Evolutionary conservation across 164 flowering plant genomes (phyloP).

Genomic region (Buxus sempervirens): DNA sequence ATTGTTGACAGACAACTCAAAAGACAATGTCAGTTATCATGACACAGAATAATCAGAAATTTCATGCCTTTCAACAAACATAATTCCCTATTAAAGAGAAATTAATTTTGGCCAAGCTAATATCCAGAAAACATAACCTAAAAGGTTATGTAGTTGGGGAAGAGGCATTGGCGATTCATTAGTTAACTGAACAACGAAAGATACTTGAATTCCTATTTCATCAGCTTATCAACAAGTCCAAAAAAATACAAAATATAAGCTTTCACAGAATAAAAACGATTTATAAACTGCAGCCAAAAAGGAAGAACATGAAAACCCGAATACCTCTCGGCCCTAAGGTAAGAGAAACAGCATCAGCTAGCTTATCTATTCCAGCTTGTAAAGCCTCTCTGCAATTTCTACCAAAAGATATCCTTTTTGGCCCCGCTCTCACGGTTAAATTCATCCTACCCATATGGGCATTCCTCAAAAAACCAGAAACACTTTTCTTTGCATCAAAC

Average conservation of each 20-base stretch:
- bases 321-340: constrained; percentile 93
- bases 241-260: too few relatives aligned
- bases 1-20: too few relatives aligned
- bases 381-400: constrained; percentile 61
- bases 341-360: constrained; percentile 93
- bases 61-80: too few relatives aligned
- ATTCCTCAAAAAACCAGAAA: constrained; percentile 1
- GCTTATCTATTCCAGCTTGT: constrained; percentile 79
- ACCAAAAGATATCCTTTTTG: constrained; percentile 67
- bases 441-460: constrained; percentile 2
- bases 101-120: too few relatives aligned
- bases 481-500: constrained; percentile 6
- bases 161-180: background rate
- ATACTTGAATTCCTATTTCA: background rate
- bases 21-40: too few relatives aligned
- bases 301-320: background rate
- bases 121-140: too few relatives aligned
- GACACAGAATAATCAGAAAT: too few relatives aligned
- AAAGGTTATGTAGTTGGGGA: too few relatives aligned
- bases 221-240: background rate
- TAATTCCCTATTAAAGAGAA: too few relatives aligned
- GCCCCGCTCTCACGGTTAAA: constrained; percentile 57
- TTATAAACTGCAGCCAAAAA: background rate
- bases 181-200: too few relatives aligned
- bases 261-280: background rate